phyloP scores from a whole-genome alignment of 805 yeast species.

The Ogataea ganodermae region DNA sequence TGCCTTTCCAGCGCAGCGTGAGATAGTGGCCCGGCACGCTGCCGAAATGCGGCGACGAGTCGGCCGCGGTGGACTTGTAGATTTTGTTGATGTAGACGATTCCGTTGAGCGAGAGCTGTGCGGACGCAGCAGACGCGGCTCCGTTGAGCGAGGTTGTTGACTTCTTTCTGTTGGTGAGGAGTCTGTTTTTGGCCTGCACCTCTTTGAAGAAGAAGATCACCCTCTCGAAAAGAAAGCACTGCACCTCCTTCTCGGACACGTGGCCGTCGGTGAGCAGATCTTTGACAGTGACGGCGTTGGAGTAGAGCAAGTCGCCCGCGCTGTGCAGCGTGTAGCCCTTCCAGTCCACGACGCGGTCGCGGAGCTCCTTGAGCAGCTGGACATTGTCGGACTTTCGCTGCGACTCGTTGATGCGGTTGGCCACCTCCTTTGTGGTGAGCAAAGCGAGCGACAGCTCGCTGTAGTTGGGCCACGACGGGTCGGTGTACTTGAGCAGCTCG shows the following conservation, averaged over 20 bases:
- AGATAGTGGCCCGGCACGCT: conserved; percentile 54
- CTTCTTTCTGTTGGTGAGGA: conserved; percentile 51
- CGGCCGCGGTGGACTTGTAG: conserved; percentile 32
- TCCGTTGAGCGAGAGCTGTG: conserved; percentile 33
- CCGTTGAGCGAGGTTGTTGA: conserved; percentile 41
- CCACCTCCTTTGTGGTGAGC: conserved; percentile 78
- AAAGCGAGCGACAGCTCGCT: conserved; percentile 72
- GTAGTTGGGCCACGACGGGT: conserved; percentile 50
- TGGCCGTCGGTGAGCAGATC: conserved; percentile 53
- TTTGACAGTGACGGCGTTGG: conserved; percentile 67
- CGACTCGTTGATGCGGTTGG: conserved; percentile 86
- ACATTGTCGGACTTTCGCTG: conserved; percentile 90
- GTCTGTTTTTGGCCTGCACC: conserved; percentile 48
- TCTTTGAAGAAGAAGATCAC: conserved; percentile 67
- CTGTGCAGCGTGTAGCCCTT: conserved; percentile 77
- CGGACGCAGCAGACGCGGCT: conserved; percentile 11
- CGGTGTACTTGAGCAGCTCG: conserved; percentile 70
- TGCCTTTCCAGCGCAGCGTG: conserved; percentile 80
- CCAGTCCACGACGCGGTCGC: conserved; percentile 85
- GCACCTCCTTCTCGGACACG: conserved; percentile 81
- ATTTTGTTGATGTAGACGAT: conserved; percentile 33
- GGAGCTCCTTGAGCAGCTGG: conserved; percentile 64
- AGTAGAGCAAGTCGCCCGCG: conserved; percentile 83
- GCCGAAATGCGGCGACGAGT: conserved; percentile 32
- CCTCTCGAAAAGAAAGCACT: conserved; percentile 81